Conservation (phyloP, 495 filamentous ascomycete species). For the Penicillium bialowiezense region DNA sequence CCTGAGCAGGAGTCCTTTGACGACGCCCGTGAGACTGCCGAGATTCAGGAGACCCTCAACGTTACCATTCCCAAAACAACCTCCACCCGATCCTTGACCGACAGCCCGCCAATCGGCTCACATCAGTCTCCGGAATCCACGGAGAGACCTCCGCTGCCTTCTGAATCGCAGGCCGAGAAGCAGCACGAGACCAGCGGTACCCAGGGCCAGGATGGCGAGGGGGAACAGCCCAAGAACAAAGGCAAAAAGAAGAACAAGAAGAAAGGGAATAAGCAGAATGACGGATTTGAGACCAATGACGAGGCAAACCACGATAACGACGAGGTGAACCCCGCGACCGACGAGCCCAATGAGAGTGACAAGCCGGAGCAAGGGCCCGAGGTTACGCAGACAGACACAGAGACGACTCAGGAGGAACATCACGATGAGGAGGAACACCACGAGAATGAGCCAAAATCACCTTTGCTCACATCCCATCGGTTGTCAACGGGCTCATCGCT, state of each 20-base stretch:
- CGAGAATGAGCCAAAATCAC: constrained; percentile 46
- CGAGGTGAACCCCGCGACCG: constrained; percentile 9
- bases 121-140: constrained; percentile 33
- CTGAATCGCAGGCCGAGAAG: constrained; percentile 30
- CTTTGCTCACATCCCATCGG: constrained; percentile 58
- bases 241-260: constrained; percentile 12
- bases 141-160: constrained; percentile 34
- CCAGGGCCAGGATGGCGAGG: constrained; percentile 31
- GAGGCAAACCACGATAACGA: constrained; percentile 2
- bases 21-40: constrained; percentile 62
- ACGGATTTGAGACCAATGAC: background rate
- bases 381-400: constrained; percentile 8
- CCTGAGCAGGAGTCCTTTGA: constrained; percentile 67
- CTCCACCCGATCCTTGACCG: constrained; percentile 47
- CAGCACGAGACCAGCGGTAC: constrained; percentile 13
- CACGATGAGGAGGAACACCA: constrained; percentile 41
- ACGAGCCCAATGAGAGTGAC: constrained; percentile 15
- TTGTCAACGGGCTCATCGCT: constrained; percentile 60
- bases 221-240: constrained; percentile 13
- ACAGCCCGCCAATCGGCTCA: constrained; percentile 44
- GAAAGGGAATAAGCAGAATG: background rate
- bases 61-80: constrained; percentile 35
- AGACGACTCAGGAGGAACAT: constrained; percentile 29
- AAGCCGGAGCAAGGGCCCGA: constrained; percentile 19
- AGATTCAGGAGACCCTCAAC: constrained; percentile 28